Base-by-base conservation (phyloP, 169 alveolate species). In the Babesia divergens region DNA sequence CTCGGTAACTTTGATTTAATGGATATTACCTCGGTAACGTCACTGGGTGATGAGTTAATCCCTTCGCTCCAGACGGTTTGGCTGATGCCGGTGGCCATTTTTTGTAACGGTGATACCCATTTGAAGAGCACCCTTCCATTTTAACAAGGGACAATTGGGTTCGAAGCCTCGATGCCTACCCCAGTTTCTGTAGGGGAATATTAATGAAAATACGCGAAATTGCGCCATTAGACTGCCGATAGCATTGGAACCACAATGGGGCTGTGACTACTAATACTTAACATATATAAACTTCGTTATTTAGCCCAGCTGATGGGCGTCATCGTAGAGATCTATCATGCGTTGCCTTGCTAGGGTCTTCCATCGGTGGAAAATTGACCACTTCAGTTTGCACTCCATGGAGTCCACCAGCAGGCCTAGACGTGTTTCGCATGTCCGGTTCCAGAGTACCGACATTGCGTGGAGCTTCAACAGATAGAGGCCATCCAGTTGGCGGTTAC, bases 301-400 rank as follows among this genome's bases (percentile, higher is more conserved):
- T n/a, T n/a, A n/a, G n/a, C n/a, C n/a, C n/a, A n/a, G n/a, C n/a
- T 16, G 16, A 40, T 40, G 47, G 47, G 11, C 16, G 11, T 40
- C 47, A 40, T 40, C 47, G 47, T 40, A 40, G 20, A 40, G 16
- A 11, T 40, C 47, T 40, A 40, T 40, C 47, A 40, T 40, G 47
- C 47, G 47, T 13, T 40, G 20, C 16, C 47, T 11, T 5, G 71
- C 55, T 6, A 38, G 24, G 28, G 38, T 22, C 32, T 24, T 44
- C 72, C 72, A 62, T 32, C 32, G 47, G 35, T 46, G 59, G 72
- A 62, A 62, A 29, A 46, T 34, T 31, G 53, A 28, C 60, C n/a
- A 46, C 51, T 62, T 62, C 50, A 42, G 26, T 44, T 24, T 62
- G 49, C 35, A 43, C 26, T 62, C 60, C 38, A 44, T n/a, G 16